phyloP scores from a whole-genome alignment of 2,329 filamentous ascomycete species.

The Claviceps capensis region DNA sequence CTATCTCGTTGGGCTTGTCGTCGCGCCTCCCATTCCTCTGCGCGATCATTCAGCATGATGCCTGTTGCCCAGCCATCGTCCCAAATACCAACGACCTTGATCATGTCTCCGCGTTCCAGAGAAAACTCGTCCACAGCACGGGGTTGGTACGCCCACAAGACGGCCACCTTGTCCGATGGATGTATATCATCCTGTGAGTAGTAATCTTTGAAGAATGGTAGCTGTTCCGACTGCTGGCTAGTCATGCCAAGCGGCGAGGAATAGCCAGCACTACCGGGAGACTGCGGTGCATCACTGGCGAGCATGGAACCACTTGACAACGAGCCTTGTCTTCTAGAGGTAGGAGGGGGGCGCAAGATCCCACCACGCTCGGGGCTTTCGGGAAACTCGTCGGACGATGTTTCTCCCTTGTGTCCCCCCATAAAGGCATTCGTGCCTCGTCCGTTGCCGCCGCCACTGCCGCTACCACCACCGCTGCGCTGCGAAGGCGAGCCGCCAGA shows the following conservation, averaged over 20 bases:
- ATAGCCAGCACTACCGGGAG: conserved; percentile 58
- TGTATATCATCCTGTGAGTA: conserved; percentile 96
- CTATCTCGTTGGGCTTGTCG: conserved; percentile 76
- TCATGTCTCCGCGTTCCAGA: conserved; percentile 89
- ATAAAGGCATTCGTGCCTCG: conserved; percentile 30
- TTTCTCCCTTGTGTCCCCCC: conserved; percentile 32
- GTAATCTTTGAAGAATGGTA: conserved; percentile 96
- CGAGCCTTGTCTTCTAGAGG: conserved; percentile 66
- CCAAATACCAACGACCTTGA: conserved; percentile 97
- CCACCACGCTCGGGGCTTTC: conserved; percentile 53
- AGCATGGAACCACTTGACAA: conserved; percentile 74
- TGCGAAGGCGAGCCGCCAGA: conserved; percentile 46
- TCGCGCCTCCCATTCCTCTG: conserved; percentile 77
- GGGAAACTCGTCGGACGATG: conserved; percentile 59
- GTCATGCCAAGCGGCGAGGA: conserved; percentile 74
- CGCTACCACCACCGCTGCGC: conserved; percentile 25
- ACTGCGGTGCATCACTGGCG: conserved; percentile 55
- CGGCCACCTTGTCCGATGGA: conserved; percentile 76
- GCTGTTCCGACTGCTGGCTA: conserved; percentile 87
- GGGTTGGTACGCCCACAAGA: conserved; percentile 93
- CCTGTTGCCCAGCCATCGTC: conserved; percentile 98
- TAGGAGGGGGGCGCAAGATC: conserved; percentile 43
- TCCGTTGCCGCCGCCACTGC: conserved; percentile 31
- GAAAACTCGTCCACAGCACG: conserved; percentile 87
- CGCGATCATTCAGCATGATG: conserved; percentile 64